Evolutionary conservation across 2,329 filamentous ascomycete genomes (phyloP).

Genomic region (Ampelomyces quisqualis): DNA sequence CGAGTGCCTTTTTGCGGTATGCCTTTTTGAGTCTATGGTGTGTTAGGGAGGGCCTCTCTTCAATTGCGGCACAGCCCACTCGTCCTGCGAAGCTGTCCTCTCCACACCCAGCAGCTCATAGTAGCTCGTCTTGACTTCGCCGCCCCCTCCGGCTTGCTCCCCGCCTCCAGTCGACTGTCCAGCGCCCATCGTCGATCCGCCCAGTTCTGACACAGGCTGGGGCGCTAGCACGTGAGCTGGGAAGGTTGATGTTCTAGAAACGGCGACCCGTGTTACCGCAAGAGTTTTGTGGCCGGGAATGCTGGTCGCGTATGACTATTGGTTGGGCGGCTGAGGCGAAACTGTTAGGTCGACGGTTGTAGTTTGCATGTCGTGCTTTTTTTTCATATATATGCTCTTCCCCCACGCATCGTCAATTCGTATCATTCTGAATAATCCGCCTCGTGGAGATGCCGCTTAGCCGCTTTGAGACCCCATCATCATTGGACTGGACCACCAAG

Average conservation of each 20-base stretch:
- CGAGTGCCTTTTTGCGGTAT: slow-evolving; percentile 85
- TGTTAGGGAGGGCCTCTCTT: neutral
- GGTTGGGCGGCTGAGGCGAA: slow-evolving; percentile 7
- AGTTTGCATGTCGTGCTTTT: slow-evolving; percentile 11
- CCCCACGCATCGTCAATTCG: neutral
- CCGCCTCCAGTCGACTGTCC: slow-evolving; percentile 46
- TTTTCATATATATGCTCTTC: slow-evolving; percentile 10
- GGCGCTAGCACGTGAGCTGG: slow-evolving; percentile 13
- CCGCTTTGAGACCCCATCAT: slow-evolving; percentile 6
- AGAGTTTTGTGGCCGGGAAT: slow-evolving; percentile 1
- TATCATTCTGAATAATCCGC: slow-evolving; percentile 1
- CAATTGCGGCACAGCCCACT: slow-evolving; percentile 54
- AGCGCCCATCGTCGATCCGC: slow-evolving; percentile 46
- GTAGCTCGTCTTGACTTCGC: slow-evolving; percentile 69
- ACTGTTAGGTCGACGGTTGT: neutral
- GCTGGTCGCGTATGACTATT: slow-evolving; percentile 18
- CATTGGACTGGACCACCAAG: slow-evolving; percentile 6
- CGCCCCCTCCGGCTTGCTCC: slow-evolving; percentile 21
- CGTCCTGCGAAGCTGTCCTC: slow-evolving; percentile 73
- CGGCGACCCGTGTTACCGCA: slow-evolving; percentile 3
- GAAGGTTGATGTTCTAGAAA: slow-evolving; percentile 10
- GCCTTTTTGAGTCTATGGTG: slow-evolving; percentile 78
- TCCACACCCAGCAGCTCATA: slow-evolving; percentile 81
- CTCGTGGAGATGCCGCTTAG: slow-evolving; percentile 5
- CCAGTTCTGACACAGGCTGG: slow-evolving; percentile 2